phyloP scores from a whole-genome alignment of 108 stramenopile genomes.

The Aurantiochytrium sp. region DNA sequence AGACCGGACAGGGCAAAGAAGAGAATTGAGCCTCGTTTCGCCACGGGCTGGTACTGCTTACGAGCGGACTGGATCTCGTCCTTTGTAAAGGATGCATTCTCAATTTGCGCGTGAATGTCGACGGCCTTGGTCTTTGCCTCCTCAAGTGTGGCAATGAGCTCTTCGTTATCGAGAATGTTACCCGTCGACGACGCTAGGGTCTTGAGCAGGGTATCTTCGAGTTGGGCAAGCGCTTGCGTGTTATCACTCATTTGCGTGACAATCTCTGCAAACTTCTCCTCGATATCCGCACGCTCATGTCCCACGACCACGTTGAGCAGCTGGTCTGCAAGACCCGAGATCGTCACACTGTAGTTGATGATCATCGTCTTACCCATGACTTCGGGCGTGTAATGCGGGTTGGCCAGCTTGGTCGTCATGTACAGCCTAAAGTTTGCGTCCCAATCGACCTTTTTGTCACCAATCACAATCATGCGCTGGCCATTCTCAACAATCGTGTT shows the following conservation, averaged over 20 bases:
- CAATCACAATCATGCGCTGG: conserved; percentile 42
- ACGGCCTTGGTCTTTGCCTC: conserved; percentile 57
- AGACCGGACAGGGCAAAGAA: conserved; percentile 56
- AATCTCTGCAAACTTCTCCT: conserved; percentile 49
- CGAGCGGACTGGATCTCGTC: conserved; percentile 54
- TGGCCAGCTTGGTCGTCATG: conserved; percentile 62
- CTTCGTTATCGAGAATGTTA: conserved; percentile 62
- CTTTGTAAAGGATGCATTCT: conserved; percentile 53
- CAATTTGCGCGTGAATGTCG: conserved; percentile 53
- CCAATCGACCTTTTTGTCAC: conserved; percentile 60
- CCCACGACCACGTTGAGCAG: conserved; percentile 61
- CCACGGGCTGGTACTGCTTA: conserved; percentile 51
- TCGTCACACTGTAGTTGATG: conserved; percentile 63
- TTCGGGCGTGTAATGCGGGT: conserved; percentile 63
- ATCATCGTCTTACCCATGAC: conserved; percentile 67
- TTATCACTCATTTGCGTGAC: conserved; percentile 57
- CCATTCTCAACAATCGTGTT: conserved; percentile 44
- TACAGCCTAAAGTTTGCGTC: conserved; percentile 56
- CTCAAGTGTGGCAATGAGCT: conserved; percentile 57
- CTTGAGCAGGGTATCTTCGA: conserved; percentile 56
- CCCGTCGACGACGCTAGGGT: conserved; percentile 48
- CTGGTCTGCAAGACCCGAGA: conserved; percentile 60
- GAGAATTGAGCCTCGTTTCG: conserved; percentile 59
- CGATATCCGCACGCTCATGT: conserved; percentile 59
- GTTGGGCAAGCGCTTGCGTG: conserved; percentile 41